These are phyloP conservation scores for Bipolaris sorokiniana DNA, from an alignment of 2,329 filamentous ascomycete species.

Conservation along the genomic window DNA sequence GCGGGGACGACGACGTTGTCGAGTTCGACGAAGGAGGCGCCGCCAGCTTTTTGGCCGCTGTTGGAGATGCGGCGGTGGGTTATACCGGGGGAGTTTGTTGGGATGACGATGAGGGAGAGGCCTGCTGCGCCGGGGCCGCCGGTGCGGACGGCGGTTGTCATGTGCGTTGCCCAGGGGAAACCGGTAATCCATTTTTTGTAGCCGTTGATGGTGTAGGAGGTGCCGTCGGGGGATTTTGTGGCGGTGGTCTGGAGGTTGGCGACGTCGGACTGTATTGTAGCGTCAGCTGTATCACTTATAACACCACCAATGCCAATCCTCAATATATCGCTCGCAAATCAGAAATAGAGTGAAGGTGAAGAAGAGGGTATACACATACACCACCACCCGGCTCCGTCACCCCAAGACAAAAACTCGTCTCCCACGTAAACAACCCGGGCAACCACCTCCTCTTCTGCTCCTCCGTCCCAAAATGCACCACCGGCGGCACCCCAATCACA, in stretches of 20 bases:
- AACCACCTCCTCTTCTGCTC: constrained; percentile 66
- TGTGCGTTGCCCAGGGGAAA: constrained; percentile 65
- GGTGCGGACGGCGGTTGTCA: constrained; percentile 67
- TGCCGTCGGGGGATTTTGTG: constrained; percentile 74
- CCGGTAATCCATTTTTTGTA: constrained; percentile 74
- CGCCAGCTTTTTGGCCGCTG: constrained; percentile 70
- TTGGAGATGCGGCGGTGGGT: constrained; percentile 64
- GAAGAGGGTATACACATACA: too few relatives aligned
- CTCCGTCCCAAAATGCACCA: constrained; percentile 66
- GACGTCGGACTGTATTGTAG: constrained; percentile 70
- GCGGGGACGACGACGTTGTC: constrained; percentile 63
- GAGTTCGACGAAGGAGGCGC: constrained; percentile 63
- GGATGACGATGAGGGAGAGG: constrained; percentile 65
- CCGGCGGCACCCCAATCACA: constrained; percentile 67
- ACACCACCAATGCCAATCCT: too few relatives aligned
- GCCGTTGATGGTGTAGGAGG: constrained; percentile 71
- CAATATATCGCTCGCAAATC: too few relatives aligned
- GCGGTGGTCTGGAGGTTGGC: constrained; percentile 68
- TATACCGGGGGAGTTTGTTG: constrained; percentile 58
- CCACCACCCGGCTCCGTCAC: constrained; percentile 68
- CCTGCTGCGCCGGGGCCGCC: constrained; percentile 61
- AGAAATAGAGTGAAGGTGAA: too few relatives aligned
- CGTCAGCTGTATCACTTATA: too few relatives aligned
- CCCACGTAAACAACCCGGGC: constrained; percentile 63
- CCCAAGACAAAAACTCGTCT: constrained; percentile 67